These are phyloP conservation scores for Cucurbitaria berberidis DNA, from an alignment of 2,329 filamentous ascomycete genomes.

Conservation along the genomic window DNA sequence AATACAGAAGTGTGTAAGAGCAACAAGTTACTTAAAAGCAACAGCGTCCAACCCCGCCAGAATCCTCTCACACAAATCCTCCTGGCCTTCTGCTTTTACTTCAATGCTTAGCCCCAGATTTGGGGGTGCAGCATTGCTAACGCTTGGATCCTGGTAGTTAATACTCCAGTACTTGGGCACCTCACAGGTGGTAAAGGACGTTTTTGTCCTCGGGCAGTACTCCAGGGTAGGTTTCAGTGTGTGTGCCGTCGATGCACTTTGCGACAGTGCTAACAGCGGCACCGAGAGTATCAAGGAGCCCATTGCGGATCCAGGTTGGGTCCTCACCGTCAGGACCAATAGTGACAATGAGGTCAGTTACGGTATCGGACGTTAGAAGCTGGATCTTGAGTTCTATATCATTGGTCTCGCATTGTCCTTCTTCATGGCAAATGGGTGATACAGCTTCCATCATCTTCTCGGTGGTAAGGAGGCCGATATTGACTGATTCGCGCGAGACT, in stretches of 20 bases:
- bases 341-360: slow-evolving; percentile 10
- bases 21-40: slow-evolving; percentile 2
- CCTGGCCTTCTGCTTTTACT: background rate
- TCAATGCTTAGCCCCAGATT: slow-evolving; percentile 2
- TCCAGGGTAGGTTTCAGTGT: slow-evolving; percentile 9
- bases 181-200: slow-evolving; percentile 15
- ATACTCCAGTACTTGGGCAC: slow-evolving; percentile 18
- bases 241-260: slow-evolving; percentile 12
- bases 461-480: slow-evolving; percentile 13
- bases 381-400: slow-evolving; percentile 7
- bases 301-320: slow-evolving; percentile 22
- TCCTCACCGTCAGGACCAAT: slow-evolving; percentile 16
- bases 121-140: slow-evolving; percentile 8
- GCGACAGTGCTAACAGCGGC: slow-evolving; percentile 11
- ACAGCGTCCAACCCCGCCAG: slow-evolving; percentile 8
- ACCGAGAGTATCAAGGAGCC: slow-evolving; percentile 15
- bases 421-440: slow-evolving; percentile 16
- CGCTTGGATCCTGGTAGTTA: slow-evolving; percentile 7
- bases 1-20: too few relatives aligned
- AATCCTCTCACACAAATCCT: slow-evolving; percentile 3
- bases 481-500: slow-evolving; percentile 32
- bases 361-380: background rate
- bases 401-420: slow-evolving; percentile 25
- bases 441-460: slow-evolving; percentile 19
- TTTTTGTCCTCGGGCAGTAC: slow-evolving; percentile 3